Base-by-base conservation (phyloP, 345 rosid genomes). In the Hirschfeldia incana region DNA sequence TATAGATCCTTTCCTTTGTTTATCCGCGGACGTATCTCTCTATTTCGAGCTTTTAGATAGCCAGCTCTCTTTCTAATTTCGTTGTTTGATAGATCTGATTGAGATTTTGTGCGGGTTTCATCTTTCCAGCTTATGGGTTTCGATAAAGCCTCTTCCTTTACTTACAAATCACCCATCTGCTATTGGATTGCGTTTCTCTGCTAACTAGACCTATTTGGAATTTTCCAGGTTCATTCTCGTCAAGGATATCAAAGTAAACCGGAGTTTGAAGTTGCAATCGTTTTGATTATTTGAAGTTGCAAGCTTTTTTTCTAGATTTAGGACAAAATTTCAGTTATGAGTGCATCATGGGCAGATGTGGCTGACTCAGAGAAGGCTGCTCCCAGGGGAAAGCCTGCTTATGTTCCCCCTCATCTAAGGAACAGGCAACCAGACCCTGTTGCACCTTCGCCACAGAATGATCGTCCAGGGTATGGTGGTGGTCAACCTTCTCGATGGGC, bases 331-430 rank as follows among this genome's bases (percentile, higher is more conserved):
- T 83, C 83, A 71, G 39, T 15, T 16, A 83, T 85, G 92, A 89
- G 83, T 87, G 84, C 87, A 81, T 91, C 98, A 86, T 95, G 99
- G 99, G 99, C 99, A 21, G 99, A 95, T 87, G 98, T 88, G 81
- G 93, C 94, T 65, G 91, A 88, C 77, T 86, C 96, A 75, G 98
- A 94, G 85, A 90, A 88, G 80, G 89, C 83, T 42, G 78, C 76
- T 55, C 57, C 85, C 49, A 87, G 69, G 76, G 69, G 84, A n/a
- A 85, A 88, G 61, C 16, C 88, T 55, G 53, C 93, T 6, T 95
- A 95, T 60, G 90, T 95, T 46, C 98, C 99, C 37, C 99, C 99
- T 0, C 98, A 90, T 75, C 87, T 93, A 44, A 87, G 99, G 3
- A 91, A 91, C 81, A 88, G 87, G 15, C 87, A 87, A n/a, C 70